Conservation (phyloP, 805 yeast species). For the Teunomyces lycoperdinae region DNA sequence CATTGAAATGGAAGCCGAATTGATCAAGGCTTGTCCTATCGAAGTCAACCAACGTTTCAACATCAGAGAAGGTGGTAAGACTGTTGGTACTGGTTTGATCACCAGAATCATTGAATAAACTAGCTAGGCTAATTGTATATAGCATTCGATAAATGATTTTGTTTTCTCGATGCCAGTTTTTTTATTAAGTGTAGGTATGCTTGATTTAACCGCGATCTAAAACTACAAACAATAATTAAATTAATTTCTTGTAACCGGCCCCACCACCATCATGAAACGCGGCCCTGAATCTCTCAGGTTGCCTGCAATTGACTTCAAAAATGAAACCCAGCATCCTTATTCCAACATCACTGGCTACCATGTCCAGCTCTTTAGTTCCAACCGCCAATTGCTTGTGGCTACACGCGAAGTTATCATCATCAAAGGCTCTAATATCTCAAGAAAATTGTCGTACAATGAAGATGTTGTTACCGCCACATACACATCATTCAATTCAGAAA, state of each 20-base stretch:
- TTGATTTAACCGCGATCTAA: neutral
- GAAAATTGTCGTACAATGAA: constrained; percentile 49
- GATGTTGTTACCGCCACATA: constrained; percentile 60
- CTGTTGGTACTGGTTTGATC: constrained; percentile 97
- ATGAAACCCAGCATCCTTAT: constrained; percentile 23
- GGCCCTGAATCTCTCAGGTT: constrained; percentile 15
- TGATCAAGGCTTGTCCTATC: constrained; percentile 86
- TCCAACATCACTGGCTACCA: constrained; percentile 11
- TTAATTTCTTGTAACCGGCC: no score
- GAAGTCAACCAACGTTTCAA: constrained; percentile 98
- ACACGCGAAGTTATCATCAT: constrained; percentile 47
- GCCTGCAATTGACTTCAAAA: constrained; percentile 31
- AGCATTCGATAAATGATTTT: constrained; percentile 4
- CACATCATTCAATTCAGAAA: constrained; percentile 43
- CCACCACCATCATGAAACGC: neutral
- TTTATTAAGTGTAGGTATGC: neutral
- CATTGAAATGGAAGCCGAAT: constrained; percentile 89
- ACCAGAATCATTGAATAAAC: constrained; percentile 78
- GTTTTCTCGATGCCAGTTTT: neutral
- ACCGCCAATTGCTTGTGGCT: constrained; percentile 34
- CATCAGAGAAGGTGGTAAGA: constrained; percentile 99
- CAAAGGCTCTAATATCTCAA: constrained; percentile 46
- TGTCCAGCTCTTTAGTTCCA: constrained; percentile 17
- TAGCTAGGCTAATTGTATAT: constrained; percentile 7
- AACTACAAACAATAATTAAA: no score